A percentile compares a stretch with the other conserved stretches of the same genome.
phyloP scores from a whole-genome alignment of 1,284 basidiomycete genomes.

The Termitomyces sp. region DNA sequence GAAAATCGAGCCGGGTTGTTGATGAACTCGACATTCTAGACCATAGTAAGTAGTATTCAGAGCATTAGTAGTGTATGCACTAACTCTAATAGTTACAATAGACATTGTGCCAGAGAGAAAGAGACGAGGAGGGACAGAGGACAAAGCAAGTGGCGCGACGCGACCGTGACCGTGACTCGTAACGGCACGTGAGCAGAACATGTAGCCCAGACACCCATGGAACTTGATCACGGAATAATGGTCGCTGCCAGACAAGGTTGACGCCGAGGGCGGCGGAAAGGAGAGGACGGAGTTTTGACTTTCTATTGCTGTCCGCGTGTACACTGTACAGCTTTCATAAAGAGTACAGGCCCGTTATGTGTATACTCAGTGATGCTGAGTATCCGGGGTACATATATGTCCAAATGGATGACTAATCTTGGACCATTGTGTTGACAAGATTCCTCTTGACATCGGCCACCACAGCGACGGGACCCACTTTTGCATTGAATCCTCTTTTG shows the following conservation, averaged over 20 bases:
- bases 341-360: neutral
- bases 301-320: neutral
- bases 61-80: constrained; percentile 14
- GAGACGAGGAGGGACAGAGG: neutral
- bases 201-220: constrained; percentile 5
- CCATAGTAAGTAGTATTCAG: neutral
- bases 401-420: constrained; percentile 14
- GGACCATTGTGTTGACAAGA: neutral
- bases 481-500: constrained; percentile 1
- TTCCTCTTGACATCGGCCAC: constrained; percentile 11
- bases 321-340: constrained; percentile 1
- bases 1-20: constrained; percentile 92
- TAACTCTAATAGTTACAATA: constrained; percentile 64
- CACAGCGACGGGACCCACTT: constrained; percentile 5
- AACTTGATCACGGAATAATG: neutral
- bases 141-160: constrained; percentile 17
- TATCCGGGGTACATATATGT: constrained; percentile 13
- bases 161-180: constrained; percentile 15
- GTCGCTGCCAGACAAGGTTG: neutral
- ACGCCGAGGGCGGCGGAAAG: neutral
- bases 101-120: constrained; percentile 39
- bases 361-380: constrained; percentile 1
- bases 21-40: constrained; percentile 78
- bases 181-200: constrained; percentile 14
- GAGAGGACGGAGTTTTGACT: neutral